Evolutionary conservation across 169 alveolate genomes (phyloP), one percentile per base, ranked within the genome.

Genomic region (Plasmodium gaboni): DNA sequence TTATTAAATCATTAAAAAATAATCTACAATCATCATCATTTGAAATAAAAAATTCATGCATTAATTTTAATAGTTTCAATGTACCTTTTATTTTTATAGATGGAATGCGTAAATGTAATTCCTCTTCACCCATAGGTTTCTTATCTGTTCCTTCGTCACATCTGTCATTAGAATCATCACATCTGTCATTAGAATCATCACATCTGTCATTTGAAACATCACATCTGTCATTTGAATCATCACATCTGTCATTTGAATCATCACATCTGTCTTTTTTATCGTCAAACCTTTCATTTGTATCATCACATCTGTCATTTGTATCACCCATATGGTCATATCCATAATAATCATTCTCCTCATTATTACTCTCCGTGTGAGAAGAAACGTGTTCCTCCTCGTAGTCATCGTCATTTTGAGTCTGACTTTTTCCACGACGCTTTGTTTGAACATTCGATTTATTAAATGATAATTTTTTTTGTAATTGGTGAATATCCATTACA

Each of bases 1-100:
- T 80, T 46, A 68, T 71, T 48, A 80, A 8, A 26, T 80, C 59
- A 51, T 51, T 80, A 51, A 80, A 80, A 42, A 80, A 67, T 6
- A 80, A n/a, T 51, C 90, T 67, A 50, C 64, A 80, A 3, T 80
- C 70, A 38, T 80, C 90, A 26, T 80, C 42, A 55, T 80, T 80
- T 8, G 73, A 28, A 10, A 57, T 26, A 38, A 80, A 80, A 59
- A 80, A 46, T 22, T 80, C 90, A 22, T 67, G 53, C 73, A 80
- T 80, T 1, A 65, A 46, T 68, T 80, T 80, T 28, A 80, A 28
- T 1, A 80, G 61, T 13, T 38, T 24, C 46, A 80, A 68, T 3
- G 83, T 80, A 22, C 90, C 90, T 28, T 80, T 80, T 1, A 57
- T 44, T 22, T 68, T 65, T 53, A 57, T 38, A 48, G 69, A 17